Evolutionary conservation across 225 moss, liverwort and hornwort species (phyloP).

Genomic region (Physcomitrellopsis africana): DNA sequence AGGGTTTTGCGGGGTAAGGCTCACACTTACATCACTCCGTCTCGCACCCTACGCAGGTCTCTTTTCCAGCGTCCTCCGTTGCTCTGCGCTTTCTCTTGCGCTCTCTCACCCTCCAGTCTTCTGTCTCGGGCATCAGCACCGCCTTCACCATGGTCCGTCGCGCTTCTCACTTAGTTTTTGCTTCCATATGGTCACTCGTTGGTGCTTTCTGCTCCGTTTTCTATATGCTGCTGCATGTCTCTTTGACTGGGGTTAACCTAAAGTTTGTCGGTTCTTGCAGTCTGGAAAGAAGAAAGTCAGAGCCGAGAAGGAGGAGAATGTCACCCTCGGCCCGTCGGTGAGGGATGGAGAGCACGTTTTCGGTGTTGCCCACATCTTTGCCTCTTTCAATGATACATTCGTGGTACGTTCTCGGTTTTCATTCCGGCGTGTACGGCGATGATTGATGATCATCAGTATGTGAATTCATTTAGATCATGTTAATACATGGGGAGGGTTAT

Average conservation of each 20-base stretch:
- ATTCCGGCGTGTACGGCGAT: too few species aligned
- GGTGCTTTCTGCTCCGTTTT: too few species aligned
- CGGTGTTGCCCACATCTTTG: constrained; percentile 61
- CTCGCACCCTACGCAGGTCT: accelerated
- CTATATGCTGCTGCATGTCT: background rate
- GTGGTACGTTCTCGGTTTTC: constrained; percentile 25
- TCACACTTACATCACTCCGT: constrained; percentile 24
- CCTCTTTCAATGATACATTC: constrained; percentile 65
- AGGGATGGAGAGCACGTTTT: constrained; percentile 67
- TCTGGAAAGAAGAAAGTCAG: constrained; percentile 64
- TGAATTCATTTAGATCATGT: too few species aligned
- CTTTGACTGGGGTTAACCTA: background rate
- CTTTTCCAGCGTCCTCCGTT: constrained; percentile 36
- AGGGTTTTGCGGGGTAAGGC: constrained; percentile 22
- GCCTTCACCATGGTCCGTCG: constrained; percentile 37
- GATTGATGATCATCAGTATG: too few species aligned
- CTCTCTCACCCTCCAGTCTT: background rate
- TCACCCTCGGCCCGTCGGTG: constrained; percentile 60
- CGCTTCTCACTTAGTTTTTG: too few species aligned
- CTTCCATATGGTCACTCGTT: too few species aligned
- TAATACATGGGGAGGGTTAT: too few species aligned
- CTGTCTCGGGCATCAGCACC: constrained; percentile 13
- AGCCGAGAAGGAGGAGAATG: constrained; percentile 71
- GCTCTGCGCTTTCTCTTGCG: background rate
- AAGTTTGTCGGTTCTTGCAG: constrained; percentile 20